Percentiles rank a stretch among this genome's conserved stretches.
Conservation (phyloP, 83 land plant species). For the Picea engelmannii region DNA sequence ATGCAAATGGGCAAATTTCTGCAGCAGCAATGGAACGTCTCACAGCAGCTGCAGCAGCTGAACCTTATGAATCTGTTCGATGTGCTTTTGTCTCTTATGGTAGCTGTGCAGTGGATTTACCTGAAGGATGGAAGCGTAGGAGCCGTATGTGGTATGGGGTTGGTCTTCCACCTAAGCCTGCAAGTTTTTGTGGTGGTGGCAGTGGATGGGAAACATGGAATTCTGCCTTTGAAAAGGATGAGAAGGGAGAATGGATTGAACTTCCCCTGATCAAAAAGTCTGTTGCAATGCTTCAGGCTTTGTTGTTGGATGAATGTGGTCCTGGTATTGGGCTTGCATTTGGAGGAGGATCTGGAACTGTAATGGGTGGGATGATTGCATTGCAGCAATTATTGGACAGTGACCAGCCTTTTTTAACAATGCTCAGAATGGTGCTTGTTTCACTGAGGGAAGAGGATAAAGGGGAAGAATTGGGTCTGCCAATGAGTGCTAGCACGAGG, state of each 20-base stretch:
- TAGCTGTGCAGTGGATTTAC: slow-evolving; percentile 78
- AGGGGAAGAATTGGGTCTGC: slow-evolving; percentile 59
- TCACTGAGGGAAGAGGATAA: slow-evolving; percentile 93
- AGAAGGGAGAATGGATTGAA: slow-evolving; percentile 91
- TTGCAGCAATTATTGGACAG: slow-evolving; percentile 96
- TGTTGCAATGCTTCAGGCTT: slow-evolving; percentile 88
- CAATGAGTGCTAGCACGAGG: slow-evolving; percentile 33
- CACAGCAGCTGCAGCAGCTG: slow-evolving; percentile 98
- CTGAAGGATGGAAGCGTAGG: slow-evolving; percentile 94
- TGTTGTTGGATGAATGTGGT: slow-evolving; percentile 91
- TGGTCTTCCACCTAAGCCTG: slow-evolving; percentile 60
- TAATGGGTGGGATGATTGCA: slow-evolving; percentile 88
- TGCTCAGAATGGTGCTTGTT: slow-evolving; percentile 97
- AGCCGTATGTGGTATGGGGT: slow-evolving; percentile 99
- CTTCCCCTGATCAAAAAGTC: slow-evolving; percentile 89
- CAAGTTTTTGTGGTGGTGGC: slow-evolving; percentile 89
- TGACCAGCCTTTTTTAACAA: slow-evolving; percentile 97
- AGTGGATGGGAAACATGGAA: slow-evolving; percentile 91
- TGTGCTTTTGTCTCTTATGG: slow-evolving; percentile 99
- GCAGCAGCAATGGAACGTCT: slow-evolving; percentile 89
- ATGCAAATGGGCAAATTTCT: slow-evolving; percentile 93
- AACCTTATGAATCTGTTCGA: slow-evolving; percentile 97
- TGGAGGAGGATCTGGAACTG: slow-evolving; percentile 96
- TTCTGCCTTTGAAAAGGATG: slow-evolving; percentile 79
- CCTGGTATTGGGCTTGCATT: slow-evolving; percentile 87